Evolutionary conservation across 352 stramenopile genomes (phyloP).

Genomic region (Phytophthora pistaciae): DNA sequence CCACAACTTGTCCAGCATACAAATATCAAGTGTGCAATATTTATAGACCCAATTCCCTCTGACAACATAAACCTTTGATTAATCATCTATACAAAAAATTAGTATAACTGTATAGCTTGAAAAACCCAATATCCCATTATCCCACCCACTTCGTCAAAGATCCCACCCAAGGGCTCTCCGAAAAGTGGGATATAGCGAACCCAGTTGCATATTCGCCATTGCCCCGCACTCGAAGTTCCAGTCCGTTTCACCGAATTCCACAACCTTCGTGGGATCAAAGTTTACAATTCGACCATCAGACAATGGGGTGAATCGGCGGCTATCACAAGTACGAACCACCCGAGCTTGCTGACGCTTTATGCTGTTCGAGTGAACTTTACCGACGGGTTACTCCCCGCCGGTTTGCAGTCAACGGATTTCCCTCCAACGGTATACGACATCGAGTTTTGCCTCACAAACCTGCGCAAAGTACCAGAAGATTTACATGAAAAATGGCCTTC

Average conservation of each 20-base stretch:
- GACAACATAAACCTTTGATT: no score
- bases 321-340: slow-evolving; percentile 27
- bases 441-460: slow-evolving; percentile 48
- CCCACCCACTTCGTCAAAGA: no score
- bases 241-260: slow-evolving; percentile 26
- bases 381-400: slow-evolving; percentile 31
- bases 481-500: slow-evolving; percentile 43
- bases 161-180: no score
- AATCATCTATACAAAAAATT: no score
- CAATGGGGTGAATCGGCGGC: slow-evolving; percentile 36
- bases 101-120: no score
- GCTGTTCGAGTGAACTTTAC: slow-evolving; percentile 43
- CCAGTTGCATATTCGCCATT: slow-evolving; percentile 45
- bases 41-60: no score
- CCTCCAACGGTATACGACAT: slow-evolving; percentile 38
- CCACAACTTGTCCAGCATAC: no score
- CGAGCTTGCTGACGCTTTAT: slow-evolving; percentile 34
- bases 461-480: slow-evolving; percentile 36
- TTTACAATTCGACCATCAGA: slow-evolving; percentile 49
- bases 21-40: no score
- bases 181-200: no score
- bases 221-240: slow-evolving; percentile 34
- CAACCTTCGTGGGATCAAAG: slow-evolving; percentile 39
- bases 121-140: no score
- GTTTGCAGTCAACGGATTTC: slow-evolving; percentile 42